A percentile compares a stretch with the other conserved stretches of the same genome.
phyloP scores from a whole-genome alignment of 1,139 yeast species.

The Blastobotrys apis region DNA sequence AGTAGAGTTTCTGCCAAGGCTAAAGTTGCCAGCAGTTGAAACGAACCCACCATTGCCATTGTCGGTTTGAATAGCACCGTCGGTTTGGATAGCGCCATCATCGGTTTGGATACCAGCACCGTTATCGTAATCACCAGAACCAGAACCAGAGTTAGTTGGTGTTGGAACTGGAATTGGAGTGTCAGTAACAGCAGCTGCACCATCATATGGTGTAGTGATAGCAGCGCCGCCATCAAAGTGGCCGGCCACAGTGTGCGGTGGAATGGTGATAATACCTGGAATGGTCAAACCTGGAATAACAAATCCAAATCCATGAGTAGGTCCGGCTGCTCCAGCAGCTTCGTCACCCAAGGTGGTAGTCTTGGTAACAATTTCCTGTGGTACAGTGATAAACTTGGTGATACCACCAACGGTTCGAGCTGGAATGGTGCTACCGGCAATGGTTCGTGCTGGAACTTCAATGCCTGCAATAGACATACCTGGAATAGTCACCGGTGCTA shows the following conservation, averaged over 20 bases:
- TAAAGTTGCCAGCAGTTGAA: background rate
- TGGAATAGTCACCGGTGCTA: conserved; percentile 6
- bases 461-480: conserved; percentile 16
- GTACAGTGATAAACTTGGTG: conserved; percentile 10
- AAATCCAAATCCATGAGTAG: no score
- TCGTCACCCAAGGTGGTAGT: background rate
- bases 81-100: no score
- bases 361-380: background rate
- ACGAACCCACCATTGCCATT: background rate
- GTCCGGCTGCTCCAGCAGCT: background rate
- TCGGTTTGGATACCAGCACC: no score
- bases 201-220: no score
- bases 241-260: conserved; percentile 15
- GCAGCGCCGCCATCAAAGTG: conserved; percentile 1
- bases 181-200: no score
- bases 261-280: conserved; percentile 17
- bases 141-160: no score
- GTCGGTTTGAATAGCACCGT: no score
- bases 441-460: conserved; percentile 15
- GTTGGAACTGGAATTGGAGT: no score
- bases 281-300: conserved; percentile 13
- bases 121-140: no score
- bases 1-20: background rate
- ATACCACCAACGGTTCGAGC: conserved; percentile 15
- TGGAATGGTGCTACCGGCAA: conserved; percentile 18